Percentiles rank a stretch among this genome's conserved stretches.
These are phyloP conservation scores for Alternaria rosae DNA, from an alignment of 2,329 filamentous ascomycete species.

Conservation along the genomic window DNA sequence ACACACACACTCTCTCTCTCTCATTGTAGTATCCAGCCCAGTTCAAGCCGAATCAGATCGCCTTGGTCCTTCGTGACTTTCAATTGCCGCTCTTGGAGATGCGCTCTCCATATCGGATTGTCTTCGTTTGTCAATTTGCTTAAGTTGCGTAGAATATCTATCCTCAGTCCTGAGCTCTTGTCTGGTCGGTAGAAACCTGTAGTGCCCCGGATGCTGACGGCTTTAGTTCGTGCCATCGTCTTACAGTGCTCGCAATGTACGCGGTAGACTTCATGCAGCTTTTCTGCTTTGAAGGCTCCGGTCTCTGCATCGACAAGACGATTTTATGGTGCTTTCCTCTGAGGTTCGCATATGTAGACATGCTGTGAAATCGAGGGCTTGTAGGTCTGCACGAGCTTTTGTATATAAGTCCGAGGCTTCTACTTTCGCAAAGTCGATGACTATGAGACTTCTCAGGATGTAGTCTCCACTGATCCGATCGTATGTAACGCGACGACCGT, in stretches of 20 bases:
- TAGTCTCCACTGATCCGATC: not conserved
- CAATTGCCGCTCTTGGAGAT: not conserved
- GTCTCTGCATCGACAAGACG: not conserved
- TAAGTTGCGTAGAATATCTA: not conserved
- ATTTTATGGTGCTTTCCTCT: not conserved
- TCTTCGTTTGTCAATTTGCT: not conserved
- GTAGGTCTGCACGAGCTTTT: not conserved
- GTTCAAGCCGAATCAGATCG: not conserved
- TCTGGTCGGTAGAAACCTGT: not conserved
- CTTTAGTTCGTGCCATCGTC: not conserved
- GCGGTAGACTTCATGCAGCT: not conserved
- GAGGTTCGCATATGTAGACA: not conserved
- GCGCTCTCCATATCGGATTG: not conserved
- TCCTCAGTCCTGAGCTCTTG: not conserved
- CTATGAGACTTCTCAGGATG: not conserved
- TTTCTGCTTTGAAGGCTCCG: not conserved
- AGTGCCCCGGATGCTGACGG: not conserved
- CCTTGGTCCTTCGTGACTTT: not conserved
- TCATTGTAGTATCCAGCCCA: not conserved
- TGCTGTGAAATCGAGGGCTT: not conserved
- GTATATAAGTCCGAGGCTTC: not conserved
- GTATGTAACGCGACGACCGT: not conserved
- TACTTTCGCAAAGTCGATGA: not conserved
- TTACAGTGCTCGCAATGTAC: not conserved
- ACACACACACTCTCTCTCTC: not conserved